phyloP scores from a whole-genome alignment of 257 asterid genomes.

The Solanum pinnatisectum region DNA sequence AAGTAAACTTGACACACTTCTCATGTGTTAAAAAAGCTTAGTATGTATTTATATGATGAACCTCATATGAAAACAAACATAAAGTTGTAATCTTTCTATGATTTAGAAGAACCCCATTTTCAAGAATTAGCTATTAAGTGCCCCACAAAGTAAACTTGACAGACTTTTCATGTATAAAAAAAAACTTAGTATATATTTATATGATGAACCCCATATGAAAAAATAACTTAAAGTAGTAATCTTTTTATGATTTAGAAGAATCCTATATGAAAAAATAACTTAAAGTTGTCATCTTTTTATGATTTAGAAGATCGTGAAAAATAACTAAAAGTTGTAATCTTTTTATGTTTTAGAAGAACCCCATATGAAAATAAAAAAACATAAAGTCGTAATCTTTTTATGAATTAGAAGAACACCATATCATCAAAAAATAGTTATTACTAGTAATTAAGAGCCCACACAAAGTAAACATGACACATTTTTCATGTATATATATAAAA shows the following conservation, averaged over 20 bases:
- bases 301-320: background rate
- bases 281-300: background rate
- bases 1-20: background rate
- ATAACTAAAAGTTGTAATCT: background rate
- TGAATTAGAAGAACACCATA: background rate
- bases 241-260: background rate
- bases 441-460: background rate
- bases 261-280: background rate
- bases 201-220: background rate
- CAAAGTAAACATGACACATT: background rate
- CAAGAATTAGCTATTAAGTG: background rate
- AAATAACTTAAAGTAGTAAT: background rate
- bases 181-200: background rate
- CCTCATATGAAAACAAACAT: background rate
- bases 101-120: background rate
- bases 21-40: background rate
- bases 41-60: background rate
- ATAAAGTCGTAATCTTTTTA: background rate
- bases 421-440: background rate
- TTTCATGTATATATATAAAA: background rate
- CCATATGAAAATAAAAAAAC: background rate
- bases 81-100: background rate
- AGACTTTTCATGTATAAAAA: background rate
- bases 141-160: background rate
- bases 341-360: background rate